These are phyloP conservation scores for Penicillium sp. DNA, from an alignment of 2,329 filamentous ascomycete genomes.

Conservation along the genomic window DNA sequence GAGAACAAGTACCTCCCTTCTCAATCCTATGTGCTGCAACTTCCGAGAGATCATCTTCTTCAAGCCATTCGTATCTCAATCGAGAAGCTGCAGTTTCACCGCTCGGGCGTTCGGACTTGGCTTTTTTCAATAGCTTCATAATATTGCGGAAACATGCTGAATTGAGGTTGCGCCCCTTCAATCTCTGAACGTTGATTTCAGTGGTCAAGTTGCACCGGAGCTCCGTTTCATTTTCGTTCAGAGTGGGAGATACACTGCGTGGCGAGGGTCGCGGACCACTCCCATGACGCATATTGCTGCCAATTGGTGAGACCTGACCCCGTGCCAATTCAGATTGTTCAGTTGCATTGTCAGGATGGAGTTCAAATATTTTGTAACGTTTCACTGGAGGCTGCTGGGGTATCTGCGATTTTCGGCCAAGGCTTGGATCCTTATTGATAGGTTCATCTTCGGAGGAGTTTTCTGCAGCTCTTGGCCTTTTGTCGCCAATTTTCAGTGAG, in stretches of 20 bases:
- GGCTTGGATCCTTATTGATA: neutral
- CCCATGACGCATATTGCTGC: neutral
- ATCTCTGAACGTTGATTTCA: conserved; percentile 3
- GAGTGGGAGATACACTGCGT: neutral
- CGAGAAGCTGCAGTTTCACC: neutral
- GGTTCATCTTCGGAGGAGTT: neutral
- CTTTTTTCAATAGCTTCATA: neutral
- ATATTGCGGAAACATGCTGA: neutral
- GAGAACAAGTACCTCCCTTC: neutral
- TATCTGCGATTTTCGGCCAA: neutral
- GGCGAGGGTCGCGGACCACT: neutral
- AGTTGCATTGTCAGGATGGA: neutral
- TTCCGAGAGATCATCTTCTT: conserved; percentile 2
- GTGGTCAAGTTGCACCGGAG: conserved; percentile 2
- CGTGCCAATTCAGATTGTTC: neutral
- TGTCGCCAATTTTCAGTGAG: neutral
- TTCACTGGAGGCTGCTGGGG: neutral
- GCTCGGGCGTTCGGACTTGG: neutral
- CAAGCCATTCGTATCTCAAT: neutral
- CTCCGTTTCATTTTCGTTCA: neutral
- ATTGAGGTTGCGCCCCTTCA: neutral
- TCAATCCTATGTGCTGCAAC: neutral
- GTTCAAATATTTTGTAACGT: neutral
- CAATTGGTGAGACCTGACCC: neutral
- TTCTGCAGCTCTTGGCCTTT: neutral